A percentile compares a stretch with the other conserved stretches of the same genome.
Conservation (phyloP, 1,284 basidiomycete genomes). For the Caloboletus inedulis region DNA sequence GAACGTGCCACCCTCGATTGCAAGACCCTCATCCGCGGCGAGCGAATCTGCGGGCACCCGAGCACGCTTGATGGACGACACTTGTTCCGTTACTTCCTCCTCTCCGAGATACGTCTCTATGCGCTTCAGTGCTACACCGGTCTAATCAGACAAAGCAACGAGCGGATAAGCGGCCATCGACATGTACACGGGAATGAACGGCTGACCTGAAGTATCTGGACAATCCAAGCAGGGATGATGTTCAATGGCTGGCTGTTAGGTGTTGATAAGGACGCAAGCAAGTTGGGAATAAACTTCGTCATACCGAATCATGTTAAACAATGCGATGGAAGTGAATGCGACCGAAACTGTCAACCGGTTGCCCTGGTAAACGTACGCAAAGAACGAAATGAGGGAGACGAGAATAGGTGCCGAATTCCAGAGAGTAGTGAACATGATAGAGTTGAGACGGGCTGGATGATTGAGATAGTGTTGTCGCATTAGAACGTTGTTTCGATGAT, state of each 20-base stretch:
- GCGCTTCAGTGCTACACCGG: slow-evolving; percentile 74
- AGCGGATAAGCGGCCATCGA: not conserved
- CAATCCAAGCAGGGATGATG: slow-evolving; percentile 65
- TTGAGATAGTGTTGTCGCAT: not conserved
- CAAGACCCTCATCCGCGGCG: slow-evolving; percentile 41
- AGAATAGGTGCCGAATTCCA: slow-evolving; percentile 68
- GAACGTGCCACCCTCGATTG: slow-evolving; percentile 55
- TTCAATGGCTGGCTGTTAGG: slow-evolving; percentile 57
- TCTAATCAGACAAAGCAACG: slow-evolving; percentile 35
- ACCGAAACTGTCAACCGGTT: slow-evolving; percentile 62
- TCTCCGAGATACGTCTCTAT: slow-evolving; percentile 80
- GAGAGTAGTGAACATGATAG: slow-evolving; percentile 57
- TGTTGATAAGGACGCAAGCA: not conserved
- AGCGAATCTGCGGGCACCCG: slow-evolving; percentile 17
- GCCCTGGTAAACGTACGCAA: slow-evolving; percentile 57
- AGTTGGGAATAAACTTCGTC: not conserved
- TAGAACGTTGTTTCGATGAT: not conserved
- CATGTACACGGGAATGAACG: not conserved
- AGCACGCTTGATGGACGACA: slow-evolving; percentile 57
- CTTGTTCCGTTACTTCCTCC: slow-evolving; percentile 75
- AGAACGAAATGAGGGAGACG: slow-evolving; percentile 69
- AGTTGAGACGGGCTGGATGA: slow-evolving; percentile 57
- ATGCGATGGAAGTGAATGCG: slow-evolving; percentile 73
- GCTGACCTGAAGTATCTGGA: slow-evolving; percentile 35
- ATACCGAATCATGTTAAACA: slow-evolving; percentile 70